phyloP scores from a whole-genome alignment of 1,139 yeast species.

The Nakaseomyces kungkrabaensis region DNA sequence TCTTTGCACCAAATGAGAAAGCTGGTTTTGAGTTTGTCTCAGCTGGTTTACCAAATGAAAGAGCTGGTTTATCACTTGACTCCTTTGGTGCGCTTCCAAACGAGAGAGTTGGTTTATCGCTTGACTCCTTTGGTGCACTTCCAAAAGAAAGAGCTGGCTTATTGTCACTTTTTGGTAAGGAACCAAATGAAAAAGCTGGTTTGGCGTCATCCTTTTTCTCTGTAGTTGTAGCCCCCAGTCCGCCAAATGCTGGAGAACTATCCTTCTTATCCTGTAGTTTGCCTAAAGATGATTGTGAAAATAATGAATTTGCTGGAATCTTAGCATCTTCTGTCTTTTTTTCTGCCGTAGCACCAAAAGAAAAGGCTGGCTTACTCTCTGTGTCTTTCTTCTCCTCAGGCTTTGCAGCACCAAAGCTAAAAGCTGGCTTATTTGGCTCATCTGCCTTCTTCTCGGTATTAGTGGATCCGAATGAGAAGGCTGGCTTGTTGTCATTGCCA shows the following conservation, averaged over 20 bases:
- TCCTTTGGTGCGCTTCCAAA: background rate
- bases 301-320: constrained; percentile 18
- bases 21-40: constrained; percentile 4
- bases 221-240: constrained; percentile 11
- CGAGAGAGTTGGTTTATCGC: background rate
- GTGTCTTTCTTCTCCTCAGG: constrained; percentile 6
- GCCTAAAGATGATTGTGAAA: constrained; percentile 14
- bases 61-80: constrained; percentile 3
- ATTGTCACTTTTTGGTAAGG: background rate
- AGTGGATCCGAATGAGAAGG: constrained; percentile 14
- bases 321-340: constrained; percentile 12
- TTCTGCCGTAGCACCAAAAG: constrained; percentile 6
- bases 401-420: constrained; percentile 6
- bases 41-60: constrained; percentile 12
- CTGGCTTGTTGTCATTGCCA: constrained; percentile 11
- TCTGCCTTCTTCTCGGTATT: background rate
- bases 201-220: constrained; percentile 14
- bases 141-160: constrained; percentile 5
- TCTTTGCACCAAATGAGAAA: constrained; percentile 17
- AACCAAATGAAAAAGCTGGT: constrained; percentile 4
- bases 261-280: constrained; percentile 12
- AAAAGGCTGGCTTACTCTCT: constrained; percentile 7
- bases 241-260: constrained; percentile 22
- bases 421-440: constrained; percentile 4
- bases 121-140: background rate